These are phyloP conservation scores for Tolypocladium capitatum DNA, from an alignment of 2,329 filamentous ascomycete genomes.

Conservation along the genomic window DNA sequence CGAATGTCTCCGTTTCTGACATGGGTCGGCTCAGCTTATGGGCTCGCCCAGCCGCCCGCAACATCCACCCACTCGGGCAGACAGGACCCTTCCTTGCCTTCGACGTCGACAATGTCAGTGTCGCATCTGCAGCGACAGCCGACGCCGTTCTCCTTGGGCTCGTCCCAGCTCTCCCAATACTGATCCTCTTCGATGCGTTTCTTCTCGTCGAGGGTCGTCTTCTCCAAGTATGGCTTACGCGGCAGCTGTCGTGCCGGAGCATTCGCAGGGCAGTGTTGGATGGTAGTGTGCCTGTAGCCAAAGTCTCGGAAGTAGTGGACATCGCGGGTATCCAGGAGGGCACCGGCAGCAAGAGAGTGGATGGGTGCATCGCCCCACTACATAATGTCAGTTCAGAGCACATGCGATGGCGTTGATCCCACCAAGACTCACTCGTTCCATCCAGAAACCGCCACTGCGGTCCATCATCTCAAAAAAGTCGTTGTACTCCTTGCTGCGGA, in stretches of 20 bases:
- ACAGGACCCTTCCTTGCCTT: slow-evolving; percentile 94
- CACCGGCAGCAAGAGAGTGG: slow-evolving; percentile 89
- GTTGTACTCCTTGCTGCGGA: slow-evolving; percentile 92
- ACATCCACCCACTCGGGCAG: slow-evolving; percentile 94
- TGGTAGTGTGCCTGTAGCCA: slow-evolving; percentile 95
- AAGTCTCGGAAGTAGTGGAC: slow-evolving; percentile 99
- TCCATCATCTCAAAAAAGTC: slow-evolving; percentile 99
- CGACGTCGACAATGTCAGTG: slow-evolving; percentile 92
- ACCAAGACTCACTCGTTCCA: slow-evolving; percentile 62
- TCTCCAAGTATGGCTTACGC: slow-evolving; percentile 68
- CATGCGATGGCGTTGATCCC: background rate
- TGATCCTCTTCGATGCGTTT: slow-evolving; percentile 83
- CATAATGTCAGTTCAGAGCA: slow-evolving; percentile 10
- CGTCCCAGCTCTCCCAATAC: slow-evolving; percentile 85
- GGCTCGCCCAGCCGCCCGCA: slow-evolving; percentile 74
- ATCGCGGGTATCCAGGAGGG: slow-evolving; percentile 65
- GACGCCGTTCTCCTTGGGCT: slow-evolving; percentile 86
- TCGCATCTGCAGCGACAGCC: slow-evolving; percentile 95
- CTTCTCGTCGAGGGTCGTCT: slow-evolving; percentile 67
- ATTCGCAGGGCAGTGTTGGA: slow-evolving; percentile 95
- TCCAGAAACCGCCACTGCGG: slow-evolving; percentile 95
- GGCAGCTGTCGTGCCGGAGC: slow-evolving; percentile 78
- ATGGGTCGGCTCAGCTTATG: slow-evolving; percentile 14
- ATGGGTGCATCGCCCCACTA: slow-evolving; percentile 98
- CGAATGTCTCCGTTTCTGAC: background rate